These are phyloP conservation scores for Boletus sp. DNA, from an alignment of 1,284 basidiomycete species.

Conservation along the genomic window DNA sequence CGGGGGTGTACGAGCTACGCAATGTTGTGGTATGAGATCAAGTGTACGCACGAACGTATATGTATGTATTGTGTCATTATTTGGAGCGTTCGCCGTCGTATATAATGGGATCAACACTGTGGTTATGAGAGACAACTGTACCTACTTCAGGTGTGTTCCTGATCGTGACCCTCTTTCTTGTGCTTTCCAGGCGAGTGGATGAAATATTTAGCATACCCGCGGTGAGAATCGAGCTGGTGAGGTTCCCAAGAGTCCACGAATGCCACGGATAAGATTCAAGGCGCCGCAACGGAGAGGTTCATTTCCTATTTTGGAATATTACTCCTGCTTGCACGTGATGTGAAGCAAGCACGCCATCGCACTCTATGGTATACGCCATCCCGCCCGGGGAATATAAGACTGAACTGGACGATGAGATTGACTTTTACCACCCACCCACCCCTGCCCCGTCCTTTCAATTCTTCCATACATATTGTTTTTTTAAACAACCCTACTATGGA, in stretches of 20 bases:
- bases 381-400: conserved; percentile 23
- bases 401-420: background rate
- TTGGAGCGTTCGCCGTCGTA: background rate
- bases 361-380: conserved; percentile 26
- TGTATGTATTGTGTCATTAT: conserved; percentile 2
- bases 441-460: background rate
- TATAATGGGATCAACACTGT: background rate
- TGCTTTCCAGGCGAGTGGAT: background rate
- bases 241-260: too few relatives aligned
- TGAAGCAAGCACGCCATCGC: conserved; percentile 33
- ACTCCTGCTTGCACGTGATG: conserved; percentile 28
- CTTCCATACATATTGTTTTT: background rate
- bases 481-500: background rate
- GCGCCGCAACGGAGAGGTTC: too few relatives aligned
- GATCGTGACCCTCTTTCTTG: background rate
- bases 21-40: too few relatives aligned
- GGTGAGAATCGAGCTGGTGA: background rate
- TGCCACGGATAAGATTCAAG: too few relatives aligned
- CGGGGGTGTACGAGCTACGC: too few relatives aligned
- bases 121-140: background rate
- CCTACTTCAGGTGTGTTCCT: background rate
- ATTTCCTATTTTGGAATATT: background rate
- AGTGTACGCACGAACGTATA: background rate
- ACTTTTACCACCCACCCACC: background rate
- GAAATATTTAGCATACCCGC: background rate